phyloP scores from a whole-genome alignment of 495 filamentous ascomycete species.

The Aspergillus asperescens region DNA sequence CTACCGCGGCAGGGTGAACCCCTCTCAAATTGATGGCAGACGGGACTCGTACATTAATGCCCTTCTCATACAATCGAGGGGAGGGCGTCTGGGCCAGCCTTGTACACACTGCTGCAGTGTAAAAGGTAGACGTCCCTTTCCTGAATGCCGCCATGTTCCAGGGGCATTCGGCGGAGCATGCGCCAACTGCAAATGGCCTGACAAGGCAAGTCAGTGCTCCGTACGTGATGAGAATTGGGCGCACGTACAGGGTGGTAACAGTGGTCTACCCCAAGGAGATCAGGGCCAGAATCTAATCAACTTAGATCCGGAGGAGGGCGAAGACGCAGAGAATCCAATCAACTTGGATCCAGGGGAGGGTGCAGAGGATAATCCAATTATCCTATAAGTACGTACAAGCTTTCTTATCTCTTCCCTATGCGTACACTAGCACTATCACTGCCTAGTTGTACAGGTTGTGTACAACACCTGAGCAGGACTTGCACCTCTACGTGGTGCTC shows the following conservation, averaged over 20 bases:
- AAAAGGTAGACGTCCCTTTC: slow-evolving; percentile 2
- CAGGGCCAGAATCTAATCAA: slow-evolving; percentile 1
- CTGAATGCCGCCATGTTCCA: slow-evolving; percentile 14
- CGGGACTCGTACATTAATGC: slow-evolving; percentile 3
- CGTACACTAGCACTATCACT: not conserved
- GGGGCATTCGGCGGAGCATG: slow-evolving; percentile 14
- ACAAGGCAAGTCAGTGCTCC: slow-evolving; percentile 7
- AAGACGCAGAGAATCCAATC: not conserved
- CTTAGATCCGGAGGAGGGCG: not conserved
- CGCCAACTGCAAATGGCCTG: slow-evolving; percentile 17
- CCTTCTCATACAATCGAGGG: slow-evolving; percentile 5
- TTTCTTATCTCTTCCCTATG: not conserved
- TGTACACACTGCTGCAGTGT: not conserved
- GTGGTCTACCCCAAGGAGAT: not conserved
- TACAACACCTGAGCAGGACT: slow-evolving; percentile 16
- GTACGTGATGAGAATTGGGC: slow-evolving; percentile 5
- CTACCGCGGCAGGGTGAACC: not conserved
- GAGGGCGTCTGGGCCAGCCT: not conserved
- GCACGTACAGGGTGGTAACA: not conserved
- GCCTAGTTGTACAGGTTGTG: slow-evolving; percentile 13
- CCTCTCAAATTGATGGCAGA: not conserved
- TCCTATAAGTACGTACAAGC: slow-evolving; percentile 6
- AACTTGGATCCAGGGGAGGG: not conserved
- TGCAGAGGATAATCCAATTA: not conserved
- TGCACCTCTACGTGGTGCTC: slow-evolving; percentile 20